A percentile compares a stretch with the other conserved stretches of the same genome.
phyloP scores from a whole-genome alignment of 768 basidiomycete genomes.

The Russula foetens region DNA sequence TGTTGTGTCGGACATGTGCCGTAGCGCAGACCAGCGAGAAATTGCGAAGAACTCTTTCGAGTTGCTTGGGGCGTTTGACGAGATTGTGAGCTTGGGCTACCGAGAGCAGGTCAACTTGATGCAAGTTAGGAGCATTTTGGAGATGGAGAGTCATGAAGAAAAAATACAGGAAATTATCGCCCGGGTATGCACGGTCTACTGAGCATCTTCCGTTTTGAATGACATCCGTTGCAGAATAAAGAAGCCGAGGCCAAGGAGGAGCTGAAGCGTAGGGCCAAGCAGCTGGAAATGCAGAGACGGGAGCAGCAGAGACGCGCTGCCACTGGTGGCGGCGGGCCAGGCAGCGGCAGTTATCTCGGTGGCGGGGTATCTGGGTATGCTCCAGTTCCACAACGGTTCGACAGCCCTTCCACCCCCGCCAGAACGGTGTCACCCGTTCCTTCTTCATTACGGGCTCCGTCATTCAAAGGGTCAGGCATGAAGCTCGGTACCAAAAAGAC shows the following conservation, averaged over 20 bases:
- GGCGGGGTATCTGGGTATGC: constrained; percentile 66
- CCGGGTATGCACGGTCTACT: constrained; percentile 43
- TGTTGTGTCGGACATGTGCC: constrained; percentile 86
- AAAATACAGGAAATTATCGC: constrained; percentile 98
- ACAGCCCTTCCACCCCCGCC: constrained; percentile 45
- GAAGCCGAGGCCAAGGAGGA: constrained; percentile 99
- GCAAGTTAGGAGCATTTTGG: constrained; percentile 70
- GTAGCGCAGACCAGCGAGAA: constrained; percentile 81
- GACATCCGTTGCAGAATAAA: constrained; percentile 61
- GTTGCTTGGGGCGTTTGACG: constrained; percentile 91
- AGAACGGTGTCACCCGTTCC: constrained; percentile 40
- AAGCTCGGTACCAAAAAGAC: constrained; percentile 92
- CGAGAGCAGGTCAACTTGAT: constrained; percentile 70
- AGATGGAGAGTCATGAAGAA: constrained; percentile 90
- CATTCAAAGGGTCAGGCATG: constrained; percentile 95
- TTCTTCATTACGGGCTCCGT: constrained; percentile 51
- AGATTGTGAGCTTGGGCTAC: constrained; percentile 88
- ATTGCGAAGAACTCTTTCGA: constrained; percentile 89
- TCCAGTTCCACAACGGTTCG: constrained; percentile 58
- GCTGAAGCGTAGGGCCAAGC: constrained; percentile 94
- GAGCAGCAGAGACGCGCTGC: constrained; percentile 82
- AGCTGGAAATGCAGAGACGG: constrained; percentile 94
- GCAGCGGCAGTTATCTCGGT: constrained; percentile 52
- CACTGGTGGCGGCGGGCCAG: constrained; percentile 32
- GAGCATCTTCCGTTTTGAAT: neutral